Evolutionary conservation across 106 monocot genomes (phyloP), one percentile per base, ranked within the genome.

Genomic region (Alisma plantagoaquatica): DNA sequence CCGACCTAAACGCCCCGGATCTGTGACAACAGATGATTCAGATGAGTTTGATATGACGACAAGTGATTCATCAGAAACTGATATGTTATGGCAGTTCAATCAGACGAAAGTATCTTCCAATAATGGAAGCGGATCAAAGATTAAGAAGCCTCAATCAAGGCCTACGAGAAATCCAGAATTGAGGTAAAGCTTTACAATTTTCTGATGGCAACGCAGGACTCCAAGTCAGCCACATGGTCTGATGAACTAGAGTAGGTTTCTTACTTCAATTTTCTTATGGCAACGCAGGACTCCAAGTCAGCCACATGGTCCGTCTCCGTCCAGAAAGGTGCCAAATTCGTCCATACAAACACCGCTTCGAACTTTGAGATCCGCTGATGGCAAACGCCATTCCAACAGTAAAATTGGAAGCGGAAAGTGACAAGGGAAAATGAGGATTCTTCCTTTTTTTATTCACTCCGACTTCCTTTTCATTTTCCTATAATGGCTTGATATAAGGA

Each of bases 111-210:
- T 47, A 49, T 70, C 53, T 44, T 26, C 32, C 11, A 32, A 31
- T 4, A 84, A 51, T 27, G 58, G 66, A 3, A 59, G 70, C 49
- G 75, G 60, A 2, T 76, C 81, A 52, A 92, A 59, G 70, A 49
- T 73, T 41, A 92, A 76, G 58, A 78, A 68, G 52, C 65, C 82
- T 63, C 81, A 70, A 55, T 43, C 41, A 38, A 91, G 63, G 53
- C n/a, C 69, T 22, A 54, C 57, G 51, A 68, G 71, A 54, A 70
- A 73, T 48, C 61, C 78, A 14, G 72, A 86, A 59, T 73, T 76
- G 22, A 86, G 86, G 91, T 85, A 49, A 49, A n/a, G n/a, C n/a
- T n/a, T n/a, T n/a, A n/a, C n/a, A n/a, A n/a, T n/a, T n/a, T 32
- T 7, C 5, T 38, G 35, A 38, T 14, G 5, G 35, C 35, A 38